These are phyloP conservation scores for Brettanomyces custersianus DNA, from an alignment of 805 yeast species.

Conservation along the genomic window DNA sequence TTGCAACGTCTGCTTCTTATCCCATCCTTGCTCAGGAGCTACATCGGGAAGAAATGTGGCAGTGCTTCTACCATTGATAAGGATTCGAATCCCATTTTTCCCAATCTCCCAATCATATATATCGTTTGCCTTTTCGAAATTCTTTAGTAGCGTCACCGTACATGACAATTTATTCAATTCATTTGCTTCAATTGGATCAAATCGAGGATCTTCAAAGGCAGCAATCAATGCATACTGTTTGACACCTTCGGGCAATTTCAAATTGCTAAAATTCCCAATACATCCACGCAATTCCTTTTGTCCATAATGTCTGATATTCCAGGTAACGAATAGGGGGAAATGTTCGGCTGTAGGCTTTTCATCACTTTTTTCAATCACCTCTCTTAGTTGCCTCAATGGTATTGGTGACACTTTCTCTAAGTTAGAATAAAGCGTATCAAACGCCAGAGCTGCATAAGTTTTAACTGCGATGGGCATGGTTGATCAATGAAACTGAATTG, in stretches of 20 bases:
- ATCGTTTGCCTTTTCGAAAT: conserved; percentile 44
- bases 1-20: conserved; percentile 56
- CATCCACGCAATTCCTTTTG: conserved; percentile 66
- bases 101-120: conserved; percentile 77
- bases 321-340: conserved; percentile 78
- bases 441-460: conserved; percentile 31
- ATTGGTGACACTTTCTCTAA: conserved; percentile 13
- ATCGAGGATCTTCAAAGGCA: conserved; percentile 75
- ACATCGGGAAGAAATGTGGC: conserved; percentile 91
- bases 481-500: not conserved
- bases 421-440: conserved; percentile 27
- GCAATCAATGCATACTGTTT: conserved; percentile 53
- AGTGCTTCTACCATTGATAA: conserved; percentile 35
- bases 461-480: conserved; percentile 12
- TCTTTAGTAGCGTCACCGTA: conserved; percentile 55
- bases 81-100: conserved; percentile 65
- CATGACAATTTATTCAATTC: conserved; percentile 52
- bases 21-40: conserved; percentile 83
- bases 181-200: conserved; percentile 44
- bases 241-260: conserved; percentile 50
- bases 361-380: conserved; percentile 6
- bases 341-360: conserved; percentile 11
- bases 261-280: conserved; percentile 74
- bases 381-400: conserved; percentile 8
- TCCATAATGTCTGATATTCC: conserved; percentile 43